A percentile compares a stretch with the other conserved stretches of the same genome.
These are phyloP conservation scores for Pyropia haitanensis DNA, from an alignment of 23 red algal genomes.

Conservation along the genomic window DNA sequence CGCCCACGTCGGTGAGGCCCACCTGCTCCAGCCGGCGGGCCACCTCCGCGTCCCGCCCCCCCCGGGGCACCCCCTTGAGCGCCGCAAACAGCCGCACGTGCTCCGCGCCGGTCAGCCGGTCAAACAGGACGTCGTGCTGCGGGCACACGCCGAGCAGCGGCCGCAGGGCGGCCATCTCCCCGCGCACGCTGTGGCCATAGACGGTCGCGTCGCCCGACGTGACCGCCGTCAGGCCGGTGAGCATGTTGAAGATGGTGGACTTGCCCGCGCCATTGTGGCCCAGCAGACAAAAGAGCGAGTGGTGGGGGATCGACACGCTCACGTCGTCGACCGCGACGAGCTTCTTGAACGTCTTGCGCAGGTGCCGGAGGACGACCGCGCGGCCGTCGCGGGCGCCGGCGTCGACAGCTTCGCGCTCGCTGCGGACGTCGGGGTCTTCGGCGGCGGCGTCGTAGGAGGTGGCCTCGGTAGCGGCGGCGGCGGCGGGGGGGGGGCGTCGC, in stretches of 20 bases:
- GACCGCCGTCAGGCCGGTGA: slow-evolving; percentile 35
- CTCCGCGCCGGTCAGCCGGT: slow-evolving; percentile 69
- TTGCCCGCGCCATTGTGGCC: slow-evolving; percentile 83
- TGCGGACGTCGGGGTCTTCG: slow-evolving; percentile 40
- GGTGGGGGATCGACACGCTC: slow-evolving; percentile 51
- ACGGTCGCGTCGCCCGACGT: slow-evolving; percentile 64
- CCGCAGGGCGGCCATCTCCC: slow-evolving; percentile 42
- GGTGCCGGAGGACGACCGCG: slow-evolving; percentile 66
- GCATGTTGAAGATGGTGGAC: slow-evolving; percentile 87
- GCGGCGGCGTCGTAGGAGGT: slow-evolving; percentile 14
- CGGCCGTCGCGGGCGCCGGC: slow-evolving; percentile 24
- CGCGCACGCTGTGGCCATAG: slow-evolving; percentile 49
- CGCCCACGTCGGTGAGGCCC: slow-evolving; percentile 30
- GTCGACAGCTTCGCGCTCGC: slow-evolving; percentile 21
- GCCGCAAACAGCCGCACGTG: slow-evolving; percentile 87
- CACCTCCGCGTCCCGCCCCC: slow-evolving; percentile 42
- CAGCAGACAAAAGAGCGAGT: slow-evolving; percentile 64
- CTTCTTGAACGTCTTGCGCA: slow-evolving; percentile 51
- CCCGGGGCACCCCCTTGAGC: slow-evolving; percentile 56
- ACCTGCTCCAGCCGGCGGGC: slow-evolving; percentile 64
- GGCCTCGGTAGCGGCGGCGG: neutral
- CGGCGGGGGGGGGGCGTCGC: neutral
- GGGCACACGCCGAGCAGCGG: slow-evolving; percentile 84
- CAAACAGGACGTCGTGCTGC: slow-evolving; percentile 80
- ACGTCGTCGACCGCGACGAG: slow-evolving; percentile 67